A percentile compares a stretch with the other conserved stretches of the same genome.
phyloP scores from a whole-genome alignment of 371 early-diverging fungal genomes.

The Mortierella sp. region DNA sequence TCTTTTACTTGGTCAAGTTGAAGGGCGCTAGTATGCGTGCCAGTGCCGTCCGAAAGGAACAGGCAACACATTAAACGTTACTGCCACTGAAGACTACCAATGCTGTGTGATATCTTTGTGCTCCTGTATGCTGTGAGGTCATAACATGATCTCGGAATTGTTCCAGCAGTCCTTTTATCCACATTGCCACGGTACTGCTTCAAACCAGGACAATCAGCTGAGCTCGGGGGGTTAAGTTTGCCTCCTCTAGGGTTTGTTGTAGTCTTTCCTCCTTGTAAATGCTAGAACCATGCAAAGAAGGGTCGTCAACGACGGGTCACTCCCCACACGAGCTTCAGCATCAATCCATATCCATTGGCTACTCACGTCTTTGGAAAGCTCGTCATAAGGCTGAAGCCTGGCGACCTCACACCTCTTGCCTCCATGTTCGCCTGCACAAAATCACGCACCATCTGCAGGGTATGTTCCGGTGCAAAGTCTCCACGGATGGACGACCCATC shows the following conservation, averaged over 20 bases:
- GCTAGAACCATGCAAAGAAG: slow-evolving; percentile 6
- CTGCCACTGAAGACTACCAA: background rate
- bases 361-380: slow-evolving; percentile 45
- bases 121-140: too few relatives aligned
- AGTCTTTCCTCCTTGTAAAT: slow-evolving; percentile 31
- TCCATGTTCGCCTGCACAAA: slow-evolving; percentile 48
- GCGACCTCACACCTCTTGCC: slow-evolving; percentile 28
- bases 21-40: slow-evolving; percentile 43
- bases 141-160: too few relatives aligned
- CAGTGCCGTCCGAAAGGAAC: slow-evolving; percentile 29
- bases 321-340: too few relatives aligned
- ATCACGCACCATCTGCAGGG: slow-evolving; percentile 32
- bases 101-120: too few relatives aligned
- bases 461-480: slow-evolving; percentile 42
- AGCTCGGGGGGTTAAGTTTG: slow-evolving; percentile 47
- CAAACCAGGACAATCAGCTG: slow-evolving; percentile 39
- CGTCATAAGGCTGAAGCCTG: slow-evolving; percentile 42
- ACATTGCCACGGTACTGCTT: background rate
- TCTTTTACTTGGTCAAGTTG: slow-evolving; percentile 43
- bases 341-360: background rate
- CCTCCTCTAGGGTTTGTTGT: slow-evolving; percentile 41
- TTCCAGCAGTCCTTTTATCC: too few relatives aligned
- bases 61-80: background rate
- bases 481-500: slow-evolving; percentile 47
- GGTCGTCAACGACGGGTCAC: background rate